Base-by-base conservation (phyloP, 768 basidiomycete genomes). In the Hydnomerulius pinastri region DNA sequence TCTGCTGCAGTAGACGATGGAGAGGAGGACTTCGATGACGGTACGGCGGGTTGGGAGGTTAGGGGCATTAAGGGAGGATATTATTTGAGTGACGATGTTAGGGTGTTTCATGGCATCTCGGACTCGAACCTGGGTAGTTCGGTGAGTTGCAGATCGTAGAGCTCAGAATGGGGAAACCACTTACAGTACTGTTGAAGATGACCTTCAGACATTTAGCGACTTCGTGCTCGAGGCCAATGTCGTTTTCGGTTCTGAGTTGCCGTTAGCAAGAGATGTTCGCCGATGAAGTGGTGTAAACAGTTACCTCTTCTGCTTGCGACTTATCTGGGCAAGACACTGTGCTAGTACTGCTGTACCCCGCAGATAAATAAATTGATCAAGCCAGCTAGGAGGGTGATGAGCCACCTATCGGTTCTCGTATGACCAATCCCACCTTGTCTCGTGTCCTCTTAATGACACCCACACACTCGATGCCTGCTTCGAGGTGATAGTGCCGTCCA, bases 311-410 rank as follows among this genome's bases (percentile, higher is more conserved):
- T 82, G 80, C 67, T 85, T 90, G 42, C 85, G 80, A 66, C 86
- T 88, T 40, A 92, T 77, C 60, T 85, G 87, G 56, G 80, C 77
- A 8, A 97, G 77, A 0, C 81, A 81, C 67, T 90, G 88, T 17
- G 86, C 87, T 43, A 96, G 77, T 20, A 93, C 93, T 46, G 89
- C 85, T 8, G 86, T 85, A n/a, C 93, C 93, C 58, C 84, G 87
- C 36, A 89, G 76, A 37, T 73, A 66, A 47, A 95, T 74, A 62
- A 95, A 95, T 40, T 78, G 75, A 38, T 79, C 77, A 61, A 92
- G 85, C 92, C 92, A 95, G 50, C 90, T 93, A 55, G 12, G 51
- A 45, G 42, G 24, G 50, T 44, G 18, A 47, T 67, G 38, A 69
- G 67, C 41, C 36, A 23, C n/a, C 33, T 38, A 2, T 28, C 44